These are phyloP conservation scores for Cordyceps javanica DNA, from an alignment of 2,329 filamentous ascomycete species.

Conservation along the genomic window DNA sequence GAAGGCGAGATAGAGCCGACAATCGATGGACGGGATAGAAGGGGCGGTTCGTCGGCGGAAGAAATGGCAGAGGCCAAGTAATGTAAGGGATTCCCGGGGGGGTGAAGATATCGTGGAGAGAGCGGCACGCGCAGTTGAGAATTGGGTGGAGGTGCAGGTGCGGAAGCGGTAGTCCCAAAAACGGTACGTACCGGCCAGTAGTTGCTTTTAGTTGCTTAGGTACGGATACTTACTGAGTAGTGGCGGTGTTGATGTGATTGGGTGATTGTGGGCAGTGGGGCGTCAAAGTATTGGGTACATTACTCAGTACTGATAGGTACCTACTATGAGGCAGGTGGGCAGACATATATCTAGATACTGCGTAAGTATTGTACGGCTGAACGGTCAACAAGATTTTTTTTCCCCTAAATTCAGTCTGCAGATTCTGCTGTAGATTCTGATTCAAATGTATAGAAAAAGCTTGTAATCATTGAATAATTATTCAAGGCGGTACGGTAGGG, in stretches of 20 bases:
- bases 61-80: not conserved
- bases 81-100: not conserved
- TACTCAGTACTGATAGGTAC: not conserved
- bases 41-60: not conserved
- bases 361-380: no score
- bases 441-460: no score
- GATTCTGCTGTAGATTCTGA: no score
- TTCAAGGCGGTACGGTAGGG: no score
- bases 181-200: not conserved
- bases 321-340: no score
- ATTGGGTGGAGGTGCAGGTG: constrained; percentile 8
- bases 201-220: not conserved
- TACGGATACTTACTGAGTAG: no score
- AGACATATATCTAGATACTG: no score
- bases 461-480: no score
- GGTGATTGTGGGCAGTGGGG: not conserved
- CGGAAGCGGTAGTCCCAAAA: constrained; percentile 1
- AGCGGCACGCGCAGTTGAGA: constrained; percentile 11
- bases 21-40: not conserved
- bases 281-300: not conserved
- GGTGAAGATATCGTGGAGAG: constrained; percentile 10
- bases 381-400: no score
- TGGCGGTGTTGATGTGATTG: not conserved
- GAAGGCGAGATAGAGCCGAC: not conserved
- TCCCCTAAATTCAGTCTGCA: no score